phyloP scores from a whole-genome alignment of 192 early-diverging fungal species.

The Umbelopsis isabellina region DNA sequence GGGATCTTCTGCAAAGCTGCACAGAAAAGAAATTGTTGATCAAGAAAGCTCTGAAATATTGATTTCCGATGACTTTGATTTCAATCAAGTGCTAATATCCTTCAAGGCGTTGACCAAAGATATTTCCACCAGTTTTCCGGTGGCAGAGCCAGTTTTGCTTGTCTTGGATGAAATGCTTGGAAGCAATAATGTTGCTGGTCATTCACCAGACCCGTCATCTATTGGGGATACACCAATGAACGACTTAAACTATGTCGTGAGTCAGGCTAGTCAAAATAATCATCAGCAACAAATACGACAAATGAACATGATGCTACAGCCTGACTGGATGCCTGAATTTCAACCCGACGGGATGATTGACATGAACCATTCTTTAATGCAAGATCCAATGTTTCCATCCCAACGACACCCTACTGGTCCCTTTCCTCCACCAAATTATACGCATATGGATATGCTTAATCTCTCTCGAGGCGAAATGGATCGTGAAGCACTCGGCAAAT shows the following conservation, averaged over 20 bases:
- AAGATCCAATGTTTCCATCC: constrained; percentile 1
- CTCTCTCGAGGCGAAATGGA: constrained; percentile 20
- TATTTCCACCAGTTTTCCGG: constrained; percentile 9
- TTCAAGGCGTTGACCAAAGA: background rate
- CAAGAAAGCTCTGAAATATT: background rate
- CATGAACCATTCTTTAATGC: background rate
- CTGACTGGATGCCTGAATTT: constrained; percentile 12
- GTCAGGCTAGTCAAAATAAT: background rate
- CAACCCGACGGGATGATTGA: constrained; percentile 9
- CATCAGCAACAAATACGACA: constrained; percentile 18
- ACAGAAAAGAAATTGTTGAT: background rate
- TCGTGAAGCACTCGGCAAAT: constrained; percentile 11
- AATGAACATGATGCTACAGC: constrained; percentile 15
- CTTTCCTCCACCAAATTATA: constrained; percentile 19
- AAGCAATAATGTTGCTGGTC: background rate
- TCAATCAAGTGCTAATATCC: background rate
- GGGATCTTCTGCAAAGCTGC: background rate
- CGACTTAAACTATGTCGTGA: constrained; percentile 5
- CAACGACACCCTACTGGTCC: constrained; percentile 9
- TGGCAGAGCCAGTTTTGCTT: background rate
- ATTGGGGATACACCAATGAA: background rate
- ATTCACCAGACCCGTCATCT: background rate
- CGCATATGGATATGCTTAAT: constrained; percentile 12
- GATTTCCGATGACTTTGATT: constrained; percentile 5
- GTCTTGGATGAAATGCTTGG: constrained; percentile 6